Conservation (phyloP, 768 basidiomycete species). For the Lepiota brunneoincarnata region DNA sequence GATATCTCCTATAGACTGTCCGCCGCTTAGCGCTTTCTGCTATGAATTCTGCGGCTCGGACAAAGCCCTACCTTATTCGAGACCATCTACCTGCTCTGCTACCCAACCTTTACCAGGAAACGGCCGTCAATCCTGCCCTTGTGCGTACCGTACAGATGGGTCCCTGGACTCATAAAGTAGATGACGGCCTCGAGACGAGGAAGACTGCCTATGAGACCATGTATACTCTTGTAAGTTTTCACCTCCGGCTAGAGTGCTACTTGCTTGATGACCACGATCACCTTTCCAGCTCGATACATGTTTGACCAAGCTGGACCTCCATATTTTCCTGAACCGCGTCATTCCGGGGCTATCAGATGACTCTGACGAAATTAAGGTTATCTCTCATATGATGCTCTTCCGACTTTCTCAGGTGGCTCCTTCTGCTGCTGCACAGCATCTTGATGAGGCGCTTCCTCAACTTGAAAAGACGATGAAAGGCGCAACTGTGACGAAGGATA, state of each 20-base stretch:
- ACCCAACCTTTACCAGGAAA: slow-evolving; percentile 85
- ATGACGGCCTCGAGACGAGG: slow-evolving; percentile 93
- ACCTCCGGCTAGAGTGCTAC: neutral
- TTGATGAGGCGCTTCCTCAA: slow-evolving; percentile 82
- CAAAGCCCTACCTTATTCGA: slow-evolving; percentile 88
- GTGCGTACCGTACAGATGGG: slow-evolving; percentile 95
- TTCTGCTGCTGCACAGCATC: slow-evolving; percentile 73
- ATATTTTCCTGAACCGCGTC: slow-evolving; percentile 79
- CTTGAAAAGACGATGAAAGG: slow-evolving; percentile 91
- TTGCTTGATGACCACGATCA: neutral
- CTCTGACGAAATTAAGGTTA: slow-evolving; percentile 95
- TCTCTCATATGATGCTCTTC: slow-evolving; percentile 94
- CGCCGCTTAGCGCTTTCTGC: slow-evolving; percentile 87
- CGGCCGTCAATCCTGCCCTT: slow-evolving; percentile 70
- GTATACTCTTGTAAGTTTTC: slow-evolving; percentile 79
- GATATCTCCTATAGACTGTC: slow-evolving; percentile 58
- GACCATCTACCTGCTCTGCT: slow-evolving; percentile 77
- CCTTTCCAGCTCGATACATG: slow-evolving; percentile 85
- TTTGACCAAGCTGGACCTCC: slow-evolving; percentile 81
- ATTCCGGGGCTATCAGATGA: slow-evolving; percentile 83
- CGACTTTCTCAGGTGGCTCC: slow-evolving; percentile 86
- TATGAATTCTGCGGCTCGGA: slow-evolving; percentile 91
- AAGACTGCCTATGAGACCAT: slow-evolving; percentile 98
- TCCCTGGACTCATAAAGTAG: slow-evolving; percentile 95
- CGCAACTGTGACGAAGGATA: slow-evolving; percentile 86